Conservation (phyloP, 1,284 basidiomycete genomes). For the Fistulinella cinereoalba region DNA sequence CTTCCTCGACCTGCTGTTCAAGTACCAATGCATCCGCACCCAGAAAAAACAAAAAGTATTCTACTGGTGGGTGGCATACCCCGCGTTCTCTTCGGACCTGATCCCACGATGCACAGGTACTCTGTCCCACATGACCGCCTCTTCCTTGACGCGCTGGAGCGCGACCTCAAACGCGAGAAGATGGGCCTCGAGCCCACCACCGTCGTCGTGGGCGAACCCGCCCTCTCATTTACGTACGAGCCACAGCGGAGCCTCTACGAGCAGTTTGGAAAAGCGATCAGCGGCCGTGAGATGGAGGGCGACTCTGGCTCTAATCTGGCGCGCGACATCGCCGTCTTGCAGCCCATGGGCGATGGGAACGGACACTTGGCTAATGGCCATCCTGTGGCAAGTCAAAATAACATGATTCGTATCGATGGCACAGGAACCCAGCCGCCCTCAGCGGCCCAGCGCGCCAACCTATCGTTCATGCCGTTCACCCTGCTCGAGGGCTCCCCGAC, state of each 20-base stretch:
- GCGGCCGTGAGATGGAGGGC: constrained; percentile 39
- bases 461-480: constrained; percentile 67
- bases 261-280: constrained; percentile 67
- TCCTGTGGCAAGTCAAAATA: constrained; percentile 7
- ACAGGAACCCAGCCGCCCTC: constrained; percentile 15
- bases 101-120: constrained; percentile 48
- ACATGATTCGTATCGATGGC: constrained; percentile 30
- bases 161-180: constrained; percentile 91
- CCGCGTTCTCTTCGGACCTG: neutral
- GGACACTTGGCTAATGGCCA: constrained; percentile 4
- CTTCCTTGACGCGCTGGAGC: constrained; percentile 90
- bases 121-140: constrained; percentile 92
- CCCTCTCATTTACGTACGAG: constrained; percentile 80
- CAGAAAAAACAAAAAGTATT: constrained; percentile 97
- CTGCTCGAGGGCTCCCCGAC: constrained; percentile 78
- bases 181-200: constrained; percentile 84
- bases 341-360: constrained; percentile 11
- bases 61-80: constrained; percentile 65
- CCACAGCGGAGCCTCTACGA: constrained; percentile 82
- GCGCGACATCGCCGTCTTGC: constrained; percentile 34
- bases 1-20: constrained; percentile 90
- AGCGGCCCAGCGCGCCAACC: constrained; percentile 35
- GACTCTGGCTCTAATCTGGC: constrained; percentile 49
- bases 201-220: constrained; percentile 73
- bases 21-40: constrained; percentile 91